Conservation (phyloP, 768 basidiomycete genomes). For the Tylopilus cervinicoccineus region DNA sequence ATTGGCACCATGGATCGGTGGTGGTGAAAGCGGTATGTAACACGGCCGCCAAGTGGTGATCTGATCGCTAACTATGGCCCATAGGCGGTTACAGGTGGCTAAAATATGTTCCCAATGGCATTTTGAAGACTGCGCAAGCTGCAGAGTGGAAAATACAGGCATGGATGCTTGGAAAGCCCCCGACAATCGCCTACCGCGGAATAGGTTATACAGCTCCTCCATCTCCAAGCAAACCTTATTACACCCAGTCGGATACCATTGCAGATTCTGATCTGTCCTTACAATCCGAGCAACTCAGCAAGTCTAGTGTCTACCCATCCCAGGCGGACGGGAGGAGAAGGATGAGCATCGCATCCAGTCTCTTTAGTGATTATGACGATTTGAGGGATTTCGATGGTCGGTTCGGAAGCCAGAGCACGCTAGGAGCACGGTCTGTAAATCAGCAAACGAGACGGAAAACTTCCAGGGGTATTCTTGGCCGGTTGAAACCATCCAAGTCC, state of each 20-base stretch:
- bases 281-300: conserved; percentile 20
- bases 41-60: background rate
- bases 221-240: conserved; percentile 30
- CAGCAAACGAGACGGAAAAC: conserved; percentile 50
- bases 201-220: conserved; percentile 70
- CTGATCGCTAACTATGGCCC: conserved; percentile 12
- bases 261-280: conserved; percentile 16
- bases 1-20: conserved; percentile 95
- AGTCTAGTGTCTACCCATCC: conserved; percentile 25
- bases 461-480: conserved; percentile 64
- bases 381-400: conserved; percentile 82
- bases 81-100: conserved; percentile 91
- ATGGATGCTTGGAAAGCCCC: conserved; percentile 97
- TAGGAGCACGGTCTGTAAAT: conserved; percentile 43
- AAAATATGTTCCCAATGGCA: conserved; percentile 90
- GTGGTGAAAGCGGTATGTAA: conserved; percentile 76
- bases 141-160: conserved; percentile 97
- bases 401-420: conserved; percentile 76
- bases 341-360: conserved; percentile 68
- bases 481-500: conserved; percentile 47
- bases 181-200: conserved; percentile 76
- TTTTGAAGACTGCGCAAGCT: conserved; percentile 92
- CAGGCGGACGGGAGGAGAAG: conserved; percentile 45
- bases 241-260: conserved; percentile 16
- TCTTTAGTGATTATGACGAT: conserved; percentile 86